Evolutionary conservation across 169 alveolate species (phyloP).

Genomic region (Plasmodium gaboni): DNA sequence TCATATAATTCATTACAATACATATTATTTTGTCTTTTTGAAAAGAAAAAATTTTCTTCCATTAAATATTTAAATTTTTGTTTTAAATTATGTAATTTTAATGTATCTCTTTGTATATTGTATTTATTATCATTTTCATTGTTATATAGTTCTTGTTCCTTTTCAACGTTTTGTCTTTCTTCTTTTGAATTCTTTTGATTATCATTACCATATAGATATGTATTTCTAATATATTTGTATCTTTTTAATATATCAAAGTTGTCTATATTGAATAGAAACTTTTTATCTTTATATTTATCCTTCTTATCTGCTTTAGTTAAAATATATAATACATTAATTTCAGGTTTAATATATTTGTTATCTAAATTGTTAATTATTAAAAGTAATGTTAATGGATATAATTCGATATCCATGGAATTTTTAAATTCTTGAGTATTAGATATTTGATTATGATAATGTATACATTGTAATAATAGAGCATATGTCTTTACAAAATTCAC

Average conservation of each 20-base stretch:
- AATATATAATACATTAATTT: conserved; percentile 52
- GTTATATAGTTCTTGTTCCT: no score
- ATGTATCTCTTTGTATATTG: conserved; percentile 13
- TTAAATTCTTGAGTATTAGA: conserved; percentile 71
- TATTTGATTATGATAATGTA: conserved; percentile 75
- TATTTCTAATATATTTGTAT: conserved; percentile 36
- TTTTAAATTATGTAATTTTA: conserved; percentile 35
- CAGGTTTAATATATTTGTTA: conserved; percentile 65
- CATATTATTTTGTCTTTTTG: conserved; percentile 39
- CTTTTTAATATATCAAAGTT: conserved; percentile 70
- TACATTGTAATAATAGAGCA: conserved; percentile 70
- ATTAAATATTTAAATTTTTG: conserved; percentile 47
- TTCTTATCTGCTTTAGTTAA: conserved; percentile 36
- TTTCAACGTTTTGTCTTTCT: neutral
- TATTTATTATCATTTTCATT: conserved; percentile 1
- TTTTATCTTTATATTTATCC: conserved; percentile 16
- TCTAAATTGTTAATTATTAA: conserved; percentile 58
- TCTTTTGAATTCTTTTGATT: conserved; percentile 1
- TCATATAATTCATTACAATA: conserved; percentile 54
- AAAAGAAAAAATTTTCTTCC: conserved; percentile 69
- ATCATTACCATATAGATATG: neutral
- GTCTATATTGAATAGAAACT: conserved; percentile 29
- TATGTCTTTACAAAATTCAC: conserved; percentile 69
- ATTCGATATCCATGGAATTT: conserved; percentile 61
- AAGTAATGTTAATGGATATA: conserved; percentile 65